These are phyloP conservation scores for Lumnitzera racemosa DNA, from an alignment of 345 rosid genomes.

Conservation along the genomic window DNA sequence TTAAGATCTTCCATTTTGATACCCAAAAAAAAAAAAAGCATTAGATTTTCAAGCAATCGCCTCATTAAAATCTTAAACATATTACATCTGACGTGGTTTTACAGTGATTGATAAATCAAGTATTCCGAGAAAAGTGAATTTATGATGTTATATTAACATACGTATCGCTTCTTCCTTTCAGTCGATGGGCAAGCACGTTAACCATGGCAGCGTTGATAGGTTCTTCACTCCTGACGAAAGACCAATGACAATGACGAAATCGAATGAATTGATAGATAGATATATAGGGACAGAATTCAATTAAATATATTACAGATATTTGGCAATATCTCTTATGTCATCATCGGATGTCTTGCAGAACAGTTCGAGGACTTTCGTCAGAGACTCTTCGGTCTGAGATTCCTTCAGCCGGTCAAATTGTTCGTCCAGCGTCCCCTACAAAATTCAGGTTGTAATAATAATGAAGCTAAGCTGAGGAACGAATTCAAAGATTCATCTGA, in stretches of 20 bases:
- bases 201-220: conserved; percentile 13
- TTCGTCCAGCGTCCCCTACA: conserved; percentile 23
- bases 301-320: conserved; percentile 4
- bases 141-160: background rate
- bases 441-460: background rate
- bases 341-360: conserved; percentile 14
- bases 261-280: background rate
- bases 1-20: no score
- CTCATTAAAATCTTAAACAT: no score
- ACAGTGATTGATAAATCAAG: no score
- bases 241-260: background rate
- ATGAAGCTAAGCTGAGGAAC: no score
- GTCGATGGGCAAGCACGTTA: background rate
- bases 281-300: no score
- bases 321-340: conserved; percentile 5
- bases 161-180: conserved; percentile 15
- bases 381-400: background rate
- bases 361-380: conserved; percentile 11
- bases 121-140: no score
- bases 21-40: no score
- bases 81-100: no score
- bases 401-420: conserved; percentile 10
- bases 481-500: no score
- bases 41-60: no score
- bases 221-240: conserved; percentile 11